Base-by-base conservation (phyloP, 805 yeast genomes). In the Limtongia smithiae region DNA sequence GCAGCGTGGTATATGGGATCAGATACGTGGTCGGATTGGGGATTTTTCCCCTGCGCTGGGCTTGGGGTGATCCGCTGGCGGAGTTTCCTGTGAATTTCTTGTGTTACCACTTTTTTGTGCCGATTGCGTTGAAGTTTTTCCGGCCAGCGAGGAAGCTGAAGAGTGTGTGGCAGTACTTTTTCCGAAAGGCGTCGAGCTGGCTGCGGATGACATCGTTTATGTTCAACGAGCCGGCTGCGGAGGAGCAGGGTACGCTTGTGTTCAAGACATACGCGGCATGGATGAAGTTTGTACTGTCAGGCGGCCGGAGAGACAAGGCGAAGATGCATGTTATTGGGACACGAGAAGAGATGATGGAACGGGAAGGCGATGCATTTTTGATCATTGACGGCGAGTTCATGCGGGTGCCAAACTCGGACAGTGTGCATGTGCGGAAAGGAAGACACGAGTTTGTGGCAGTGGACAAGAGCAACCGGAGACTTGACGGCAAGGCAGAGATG, bases 351-450 rank as follows among this genome's bases (percentile, higher is more conserved):
- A 25, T 31, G 2, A 63, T 62, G 9, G 65, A 71, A 2, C 81
- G 82, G 58, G 61, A 65, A 9, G 68, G 68, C 3, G 66, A 77
- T 48, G 80, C 84, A 0, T 80, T 78, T 41, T 84, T 84, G 62
- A 80, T 86, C 6, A 90, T 90, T 0, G 83, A 86, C 65, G 98
- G 98, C 3, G 71, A 72, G 40, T 83, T 78, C 60, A 79, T 90
- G 30, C 78, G 97, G 48, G 98, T 89, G 1, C 98, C 98, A 0
- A 83, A 80, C 50, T 78, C 78, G 56, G 97, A 90, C 63, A 82
- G 81, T 14, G 81, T 83, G 18, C 79, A 91, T 0, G 71, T 88
- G 49, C 76, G 75, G 41, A 80, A 74, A 55, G 77, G 78, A 58
- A 47, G 58, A 21, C 76, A 78, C 40, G 68, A 89, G 49, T 93